These are phyloP conservation scores for Eucalyptus camaldulensis DNA, from an alignment of 345 rosid species.

Conservation along the genomic window DNA sequence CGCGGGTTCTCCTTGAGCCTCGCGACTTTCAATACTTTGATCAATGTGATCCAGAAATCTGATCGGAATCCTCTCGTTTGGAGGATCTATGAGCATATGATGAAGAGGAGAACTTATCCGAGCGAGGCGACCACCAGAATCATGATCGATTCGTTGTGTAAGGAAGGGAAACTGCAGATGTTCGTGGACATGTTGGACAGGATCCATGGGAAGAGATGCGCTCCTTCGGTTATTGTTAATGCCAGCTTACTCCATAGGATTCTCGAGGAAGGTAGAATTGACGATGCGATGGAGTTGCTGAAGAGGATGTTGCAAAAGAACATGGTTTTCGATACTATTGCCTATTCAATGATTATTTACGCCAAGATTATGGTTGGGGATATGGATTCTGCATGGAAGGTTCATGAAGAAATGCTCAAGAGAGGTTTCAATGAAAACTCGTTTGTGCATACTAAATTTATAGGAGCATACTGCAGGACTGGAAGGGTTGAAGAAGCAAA, in stretches of 20 bases:
- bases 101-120: constrained; percentile 34
- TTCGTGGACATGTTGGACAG: constrained; percentile 41
- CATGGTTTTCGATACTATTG: constrained; percentile 55
- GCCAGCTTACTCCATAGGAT: constrained; percentile 36
- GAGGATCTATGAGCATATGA: constrained; percentile 60
- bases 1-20: constrained; percentile 43
- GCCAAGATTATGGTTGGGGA: constrained; percentile 29
- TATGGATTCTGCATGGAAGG: constrained; percentile 29
- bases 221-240: constrained; percentile 52
- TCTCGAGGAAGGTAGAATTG: constrained; percentile 39
- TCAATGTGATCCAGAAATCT: constrained; percentile 51
- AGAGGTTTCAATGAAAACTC: constrained; percentile 54
- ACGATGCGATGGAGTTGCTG: constrained; percentile 34
- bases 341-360: constrained; percentile 47
- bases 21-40: constrained; percentile 37
- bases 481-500: constrained; percentile 38
- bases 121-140: constrained; percentile 27
- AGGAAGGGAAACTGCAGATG: constrained; percentile 51
- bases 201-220: constrained; percentile 58
- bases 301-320: constrained; percentile 63
- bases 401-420: constrained; percentile 56
- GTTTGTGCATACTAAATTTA: constrained; percentile 42
- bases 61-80: constrained; percentile 33
- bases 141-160: constrained; percentile 56
- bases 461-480: constrained; percentile 24